Base-by-base conservation (phyloP, 441 rosid genomes). In the Populus trichocarpa region DNA sequence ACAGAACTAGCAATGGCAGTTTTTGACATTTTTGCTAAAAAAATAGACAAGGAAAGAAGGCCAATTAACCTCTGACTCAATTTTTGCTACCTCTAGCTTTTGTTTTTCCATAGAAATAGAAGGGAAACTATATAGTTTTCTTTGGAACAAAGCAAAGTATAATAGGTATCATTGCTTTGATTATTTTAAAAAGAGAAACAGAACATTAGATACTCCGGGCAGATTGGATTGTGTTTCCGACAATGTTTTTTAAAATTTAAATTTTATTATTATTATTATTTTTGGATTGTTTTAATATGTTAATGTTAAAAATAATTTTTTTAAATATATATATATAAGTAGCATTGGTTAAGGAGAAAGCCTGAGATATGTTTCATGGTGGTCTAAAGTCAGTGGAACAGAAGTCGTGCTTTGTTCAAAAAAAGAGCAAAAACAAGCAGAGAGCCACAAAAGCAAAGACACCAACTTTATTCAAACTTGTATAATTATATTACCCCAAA, bases 311-410 rank as follows among this genome's bases (percentile, higher is more conserved):
- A 6, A 33, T 33, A 33, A 6, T 33, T 33, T 33, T 6, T 6
- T 0, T 6, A 33, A 33, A 33, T 18, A 1, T 35, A 7, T 35
- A 7, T 35, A 1, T 35, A 7, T 7, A 12, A 79, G 36, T 18
- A 3, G 82, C 86, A 40, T 86, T 80, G 89, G 87, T 71, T 76
- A 59, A 36, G 68, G 82, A 72, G 83, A 88, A 86, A 87, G 91
- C 84, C 88, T 83, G 85, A 28, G 67, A 64, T 69, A 77, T 82
- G 82, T 81, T 79, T 69, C 81, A 46, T 30, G 36, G 73, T 18
- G 63, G 64, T 18, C 25, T 69, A 75, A 30, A 42, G 80, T 73
- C 84, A 83, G 82, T 67, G 75, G 78, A 70, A 69, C 85, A 76
- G 77, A 38, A 71, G 38, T 78, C 79, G 79, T 83, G 84, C 68